A percentile compares a stretch with the other conserved stretches of the same genome.
Evolutionary conservation across 2,329 filamentous ascomycete species (phyloP).

Genomic region (Phyllosticta ampelicida): DNA sequence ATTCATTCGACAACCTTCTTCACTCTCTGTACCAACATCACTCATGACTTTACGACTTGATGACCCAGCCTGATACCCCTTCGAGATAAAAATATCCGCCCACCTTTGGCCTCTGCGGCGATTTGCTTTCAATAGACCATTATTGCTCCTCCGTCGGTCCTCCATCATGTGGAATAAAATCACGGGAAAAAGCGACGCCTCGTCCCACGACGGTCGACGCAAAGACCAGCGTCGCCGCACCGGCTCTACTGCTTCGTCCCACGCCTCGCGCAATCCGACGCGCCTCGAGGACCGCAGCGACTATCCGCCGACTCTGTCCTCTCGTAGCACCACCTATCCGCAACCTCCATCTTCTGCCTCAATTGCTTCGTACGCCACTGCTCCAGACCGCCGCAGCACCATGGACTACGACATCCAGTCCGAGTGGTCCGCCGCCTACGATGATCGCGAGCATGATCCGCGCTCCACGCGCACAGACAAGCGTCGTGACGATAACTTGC

Average conservation of each 20-base stretch:
- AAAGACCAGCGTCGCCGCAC: slow-evolving; percentile 21
- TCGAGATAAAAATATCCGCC: slow-evolving; percentile 7
- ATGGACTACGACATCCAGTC: slow-evolving; percentile 7
- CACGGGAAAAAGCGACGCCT: slow-evolving; percentile 27
- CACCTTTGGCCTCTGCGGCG: not conserved
- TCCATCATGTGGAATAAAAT: slow-evolving; percentile 28
- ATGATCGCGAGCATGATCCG: slow-evolving; percentile 15
- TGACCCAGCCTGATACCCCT: slow-evolving; percentile 17
- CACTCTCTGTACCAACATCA: slow-evolving; percentile 16
- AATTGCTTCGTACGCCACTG: slow-evolving; percentile 9
- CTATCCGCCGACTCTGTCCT: slow-evolving; percentile 8
- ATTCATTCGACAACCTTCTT: not conserved
- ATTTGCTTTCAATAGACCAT: slow-evolving; percentile 1
- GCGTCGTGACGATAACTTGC: slow-evolving; percentile 15
- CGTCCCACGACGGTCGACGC: slow-evolving; percentile 19
- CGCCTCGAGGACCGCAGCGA: slow-evolving; percentile 12
- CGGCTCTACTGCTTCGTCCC: slow-evolving; percentile 20
- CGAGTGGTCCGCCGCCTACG: slow-evolving; percentile 8
- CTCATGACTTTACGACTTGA: slow-evolving; percentile 20
- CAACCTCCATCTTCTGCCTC: slow-evolving; percentile 3
- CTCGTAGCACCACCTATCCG: slow-evolving; percentile 1
- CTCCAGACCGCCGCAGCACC: not conserved
- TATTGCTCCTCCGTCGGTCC: not conserved
- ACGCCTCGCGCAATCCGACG: slow-evolving; percentile 14
- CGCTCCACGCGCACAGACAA: slow-evolving; percentile 9